Evolutionary conservation across 345 rosid genomes (phyloP).

Genomic region (Xanthoceras sorbifolium): DNA sequence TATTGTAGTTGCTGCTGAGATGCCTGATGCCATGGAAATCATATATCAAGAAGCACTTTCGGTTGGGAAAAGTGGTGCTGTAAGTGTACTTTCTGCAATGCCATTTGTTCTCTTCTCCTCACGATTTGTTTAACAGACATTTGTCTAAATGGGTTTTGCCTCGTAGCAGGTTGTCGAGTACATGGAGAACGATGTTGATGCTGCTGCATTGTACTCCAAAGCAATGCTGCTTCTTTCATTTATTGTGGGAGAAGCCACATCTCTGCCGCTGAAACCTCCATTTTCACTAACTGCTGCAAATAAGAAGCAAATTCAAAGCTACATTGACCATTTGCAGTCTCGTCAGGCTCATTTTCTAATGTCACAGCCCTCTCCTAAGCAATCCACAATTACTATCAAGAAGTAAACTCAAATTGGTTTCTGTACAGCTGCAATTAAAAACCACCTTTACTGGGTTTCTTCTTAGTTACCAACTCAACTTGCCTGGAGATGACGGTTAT

Average conservation of each 20-base stretch:
- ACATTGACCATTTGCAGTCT: conserved; percentile 55
- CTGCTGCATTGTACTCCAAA: conserved; percentile 60
- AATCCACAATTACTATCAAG: conserved; percentile 12
- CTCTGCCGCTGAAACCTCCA: conserved; percentile 60
- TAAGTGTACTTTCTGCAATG: conserved; percentile 32
- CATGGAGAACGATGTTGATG: conserved; percentile 54
- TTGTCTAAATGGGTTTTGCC: neutral
- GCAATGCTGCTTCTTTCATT: conserved; percentile 69
- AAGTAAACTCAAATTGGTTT: conserved; percentile 23
- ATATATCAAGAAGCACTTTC: conserved; percentile 62
- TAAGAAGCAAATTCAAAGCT: conserved; percentile 54
- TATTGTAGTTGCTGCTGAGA: conserved; percentile 56
- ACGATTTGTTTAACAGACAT: neutral
- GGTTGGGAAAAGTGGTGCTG: conserved; percentile 64
- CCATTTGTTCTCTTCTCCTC: conserved; percentile 7
- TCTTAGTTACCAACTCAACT: neutral
- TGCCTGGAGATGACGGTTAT: conserved; percentile 14
- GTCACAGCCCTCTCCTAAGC: conserved; percentile 19
- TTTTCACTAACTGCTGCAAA: conserved; percentile 48
- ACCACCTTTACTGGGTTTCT: neutral
- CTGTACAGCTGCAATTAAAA: conserved; percentile 22
- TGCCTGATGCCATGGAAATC: conserved; percentile 84
- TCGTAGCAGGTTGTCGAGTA: conserved; percentile 62
- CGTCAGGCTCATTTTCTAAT: conserved; percentile 45
- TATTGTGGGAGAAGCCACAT: conserved; percentile 57